Evolutionary conservation across 2,329 filamentous ascomycete genomes (phyloP).

Genomic region (Arthrinium puccinioides): DNA sequence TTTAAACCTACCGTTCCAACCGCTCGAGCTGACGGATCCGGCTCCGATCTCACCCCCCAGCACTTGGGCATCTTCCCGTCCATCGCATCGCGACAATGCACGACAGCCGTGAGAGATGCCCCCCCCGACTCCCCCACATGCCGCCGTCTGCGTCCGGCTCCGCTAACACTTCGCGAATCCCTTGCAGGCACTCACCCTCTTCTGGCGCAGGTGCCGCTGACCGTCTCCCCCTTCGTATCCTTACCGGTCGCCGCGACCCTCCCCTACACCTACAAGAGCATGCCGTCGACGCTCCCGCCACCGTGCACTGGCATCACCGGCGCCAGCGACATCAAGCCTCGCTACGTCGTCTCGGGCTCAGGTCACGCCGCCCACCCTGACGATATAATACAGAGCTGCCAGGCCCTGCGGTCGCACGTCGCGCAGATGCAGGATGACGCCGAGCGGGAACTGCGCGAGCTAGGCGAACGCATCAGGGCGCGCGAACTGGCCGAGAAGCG

Average conservation of each 20-base stretch:
- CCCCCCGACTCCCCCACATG: not conserved
- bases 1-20: too few species aligned
- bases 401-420: conserved; percentile 70
- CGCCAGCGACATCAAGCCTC: conserved; percentile 40
- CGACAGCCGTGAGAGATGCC: conserved; percentile 25
- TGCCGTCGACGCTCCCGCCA: conserved; percentile 78
- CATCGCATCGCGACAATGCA: conserved; percentile 27
- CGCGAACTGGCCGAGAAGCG: conserved; percentile 74
- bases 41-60: too few species aligned
- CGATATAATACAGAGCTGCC: conserved; percentile 77
- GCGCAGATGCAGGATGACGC: conserved; percentile 61
- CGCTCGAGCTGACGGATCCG: too few species aligned
- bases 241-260: conserved; percentile 85
- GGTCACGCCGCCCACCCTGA: conserved; percentile 81
- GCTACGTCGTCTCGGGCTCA: conserved; percentile 71
- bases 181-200: conserved; percentile 73
- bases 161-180: not conserved
- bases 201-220: conserved; percentile 85
- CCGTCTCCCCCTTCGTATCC: conserved; percentile 88
- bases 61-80: too few species aligned
- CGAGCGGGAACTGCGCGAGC: conserved; percentile 56
- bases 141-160: too few species aligned
- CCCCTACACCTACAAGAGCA: conserved; percentile 88
- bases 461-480: conserved; percentile 59
- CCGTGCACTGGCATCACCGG: conserved; percentile 45